These are phyloP conservation scores for Clarireedia hainanense DNA, from an alignment of 2,329 filamentous ascomycete genomes.

Conservation along the genomic window DNA sequence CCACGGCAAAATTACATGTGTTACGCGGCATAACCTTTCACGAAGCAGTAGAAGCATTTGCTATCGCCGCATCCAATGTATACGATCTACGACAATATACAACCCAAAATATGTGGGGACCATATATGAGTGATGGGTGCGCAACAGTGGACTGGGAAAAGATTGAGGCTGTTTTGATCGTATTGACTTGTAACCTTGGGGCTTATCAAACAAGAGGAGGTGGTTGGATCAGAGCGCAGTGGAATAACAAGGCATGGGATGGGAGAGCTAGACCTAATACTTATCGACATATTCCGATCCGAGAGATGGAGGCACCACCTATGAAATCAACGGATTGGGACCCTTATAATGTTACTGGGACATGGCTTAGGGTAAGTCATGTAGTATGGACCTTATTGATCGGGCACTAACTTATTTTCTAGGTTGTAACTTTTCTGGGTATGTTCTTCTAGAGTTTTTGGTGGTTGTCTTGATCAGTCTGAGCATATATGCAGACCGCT, in stretches of 20 bases:
- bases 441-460: conserved; percentile 15
- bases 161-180: conserved; percentile 63
- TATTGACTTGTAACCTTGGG: neutral
- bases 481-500: neutral
- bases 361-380: conserved; percentile 56
- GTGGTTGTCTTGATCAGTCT: conserved; percentile 27
- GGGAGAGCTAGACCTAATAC: conserved; percentile 6
- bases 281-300: conserved; percentile 4
- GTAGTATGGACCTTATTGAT: neutral
- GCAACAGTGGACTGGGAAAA: conserved; percentile 70
- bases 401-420: conserved; percentile 12
- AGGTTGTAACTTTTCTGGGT: conserved; percentile 39
- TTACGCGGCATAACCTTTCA: conserved; percentile 48
- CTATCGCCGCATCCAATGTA: conserved; percentile 59
- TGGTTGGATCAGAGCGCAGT: neutral
- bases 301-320: neutral
- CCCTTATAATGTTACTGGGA: conserved; percentile 50
- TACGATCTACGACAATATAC: conserved; percentile 69
- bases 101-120: conserved; percentile 56
- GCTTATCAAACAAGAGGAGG: neutral
- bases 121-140: conserved; percentile 57
- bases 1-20: conserved; percentile 63
- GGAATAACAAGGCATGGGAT: conserved; percentile 7
- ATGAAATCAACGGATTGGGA: conserved; percentile 1
- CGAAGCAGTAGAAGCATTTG: conserved; percentile 35